Evolutionary conservation across 2,329 filamentous ascomycete genomes (phyloP).

Genomic region (Aspergillus tubingensis): DNA sequence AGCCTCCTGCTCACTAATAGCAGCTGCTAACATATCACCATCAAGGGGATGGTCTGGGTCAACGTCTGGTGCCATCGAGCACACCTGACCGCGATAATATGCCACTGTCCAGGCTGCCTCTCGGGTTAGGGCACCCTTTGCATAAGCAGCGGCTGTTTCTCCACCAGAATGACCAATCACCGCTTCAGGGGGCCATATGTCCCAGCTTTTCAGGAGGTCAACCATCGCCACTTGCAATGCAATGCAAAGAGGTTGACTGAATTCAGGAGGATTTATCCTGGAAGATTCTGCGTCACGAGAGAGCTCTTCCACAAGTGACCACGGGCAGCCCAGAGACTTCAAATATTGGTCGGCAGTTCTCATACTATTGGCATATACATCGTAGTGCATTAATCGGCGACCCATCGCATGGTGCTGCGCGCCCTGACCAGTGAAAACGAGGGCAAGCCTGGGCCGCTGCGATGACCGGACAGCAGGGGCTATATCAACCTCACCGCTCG

Average conservation of each 20-base stretch:
- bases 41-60: too few species aligned
- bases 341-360: background rate
- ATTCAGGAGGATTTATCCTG: conserved; percentile 27
- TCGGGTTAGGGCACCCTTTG: background rate
- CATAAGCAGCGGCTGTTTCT: conserved; percentile 50
- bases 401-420: conserved; percentile 42
- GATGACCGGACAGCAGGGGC: conserved; percentile 4
- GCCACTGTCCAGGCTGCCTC: conserved; percentile 13
- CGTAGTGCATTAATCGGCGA: background rate
- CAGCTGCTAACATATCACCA: background rate
- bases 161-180: conserved; percentile 37
- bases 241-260: conserved; percentile 32
- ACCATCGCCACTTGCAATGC: conserved; percentile 35
- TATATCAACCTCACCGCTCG: background rate
- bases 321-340: background rate
- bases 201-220: conserved; percentile 29
- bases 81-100: background rate
- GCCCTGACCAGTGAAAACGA: conserved; percentile 45
- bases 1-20: background rate
- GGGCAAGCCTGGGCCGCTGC: conserved; percentile 24
- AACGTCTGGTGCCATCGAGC: background rate
- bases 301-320: conserved; percentile 25
- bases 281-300: conserved; percentile 1
- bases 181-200: conserved; percentile 22
- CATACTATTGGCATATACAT: background rate